Conservation (phyloP, 164 flowering plant genomes). For the Chloranthus sessilifolius region DNA sequence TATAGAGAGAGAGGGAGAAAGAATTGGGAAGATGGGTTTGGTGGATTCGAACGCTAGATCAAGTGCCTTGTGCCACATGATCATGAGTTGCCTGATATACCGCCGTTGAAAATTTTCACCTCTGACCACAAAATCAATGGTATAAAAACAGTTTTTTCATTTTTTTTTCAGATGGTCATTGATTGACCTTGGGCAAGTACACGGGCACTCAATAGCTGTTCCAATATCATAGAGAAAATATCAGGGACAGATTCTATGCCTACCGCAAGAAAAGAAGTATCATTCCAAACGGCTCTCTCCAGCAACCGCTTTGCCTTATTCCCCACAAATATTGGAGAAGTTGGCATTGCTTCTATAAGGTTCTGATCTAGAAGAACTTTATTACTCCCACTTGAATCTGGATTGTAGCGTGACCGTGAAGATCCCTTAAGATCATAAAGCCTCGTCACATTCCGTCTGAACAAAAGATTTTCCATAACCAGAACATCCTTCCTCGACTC, state of each 20-base stretch:
- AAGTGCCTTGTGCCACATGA: no score
- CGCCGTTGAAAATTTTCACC: no score
- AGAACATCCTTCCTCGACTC: slow-evolving; percentile 86
- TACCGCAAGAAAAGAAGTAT: slow-evolving; percentile 96
- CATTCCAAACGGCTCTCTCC: slow-evolving; percentile 99
- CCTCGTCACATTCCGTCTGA: slow-evolving; percentile 59
- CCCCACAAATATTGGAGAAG: slow-evolving; percentile 97
- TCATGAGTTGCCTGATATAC: no score
- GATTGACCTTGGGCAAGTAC: no score
- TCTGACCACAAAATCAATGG: no score
- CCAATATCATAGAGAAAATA: neutral
- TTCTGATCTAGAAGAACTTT: slow-evolving; percentile 95
- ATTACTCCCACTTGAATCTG: slow-evolving; percentile 85
- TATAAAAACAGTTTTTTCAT: no score
- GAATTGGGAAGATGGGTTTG: no score
- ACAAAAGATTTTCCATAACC: slow-evolving; percentile 95
- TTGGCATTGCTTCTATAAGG: slow-evolving; percentile 96
- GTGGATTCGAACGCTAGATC: no score
- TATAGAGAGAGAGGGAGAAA: no score
- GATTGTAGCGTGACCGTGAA: slow-evolving; percentile 82
- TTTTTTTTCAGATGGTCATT: no score
- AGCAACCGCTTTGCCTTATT: slow-evolving; percentile 89
- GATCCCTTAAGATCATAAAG: slow-evolving; percentile 98
- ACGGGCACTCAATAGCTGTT: no score
- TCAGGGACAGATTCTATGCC: slow-evolving; percentile 22